Base-by-base conservation (phyloP, 2,329 filamentous ascomycete species). In the Xylariaceae sp. region DNA sequence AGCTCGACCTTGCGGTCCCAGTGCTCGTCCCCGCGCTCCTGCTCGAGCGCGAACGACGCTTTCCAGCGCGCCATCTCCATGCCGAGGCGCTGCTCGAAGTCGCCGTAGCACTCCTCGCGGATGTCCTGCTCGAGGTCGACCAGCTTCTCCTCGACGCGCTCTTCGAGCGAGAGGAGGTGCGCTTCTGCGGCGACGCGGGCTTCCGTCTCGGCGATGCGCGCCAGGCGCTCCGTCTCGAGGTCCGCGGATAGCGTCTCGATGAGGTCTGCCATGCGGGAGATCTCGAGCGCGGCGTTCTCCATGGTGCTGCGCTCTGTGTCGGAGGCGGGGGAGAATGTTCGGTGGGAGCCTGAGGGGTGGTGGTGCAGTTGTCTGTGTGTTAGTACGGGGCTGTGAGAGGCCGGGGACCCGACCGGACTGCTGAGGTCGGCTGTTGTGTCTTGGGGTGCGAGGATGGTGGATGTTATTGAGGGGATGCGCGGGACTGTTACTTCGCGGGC, bases 401-500 rank as follows among this genome's bases (percentile, higher is more conserved):
- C 63, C 43, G 67, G 71, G 47, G 51, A 68, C 43, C 14, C 64
- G 42, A 61, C 54, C 55, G 54, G 63, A 51, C 62, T 63, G 51
- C 54, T 63, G 47, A 51, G 65, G 53, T 42, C 53, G n/a, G 56
- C 48, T 36, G 56, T 60, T 6, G 55, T 52, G 42, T 65, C 60
- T 11, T 58, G 52, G 16, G 54, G 55, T 13, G 73, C 71, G 14
- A 80, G 66, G 33, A 94, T 88, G 0, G 87, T 88, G 40, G 84
- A 84, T 0, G 88, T 89, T 46, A 93, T 84, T 44, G 89, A 94
- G 0, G 92, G 92, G 7, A 95, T 83, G 5, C 93, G 87, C 6
- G 92, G 91, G 1, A 97, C 90, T 0, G 93, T 95, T 11, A 97
- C 89, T 72, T 97, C 93, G 17, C 91, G 84, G 0, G 94, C 94